Evolutionary conservation across 805 yeast genomes (phyloP), one percentile per base, ranked within the genome.

Genomic region (Candida pini): DNA sequence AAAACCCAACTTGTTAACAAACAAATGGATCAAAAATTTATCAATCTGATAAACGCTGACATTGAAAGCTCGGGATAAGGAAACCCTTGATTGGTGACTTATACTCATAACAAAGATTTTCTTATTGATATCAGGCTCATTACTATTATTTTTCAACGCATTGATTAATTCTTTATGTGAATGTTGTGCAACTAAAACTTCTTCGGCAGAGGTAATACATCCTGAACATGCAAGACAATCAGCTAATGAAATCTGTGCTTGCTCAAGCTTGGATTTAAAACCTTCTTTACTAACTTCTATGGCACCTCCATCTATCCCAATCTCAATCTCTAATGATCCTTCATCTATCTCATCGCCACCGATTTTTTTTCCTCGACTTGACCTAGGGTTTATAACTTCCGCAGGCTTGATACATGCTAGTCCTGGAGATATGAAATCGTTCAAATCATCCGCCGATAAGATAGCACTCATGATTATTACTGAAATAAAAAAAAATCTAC

Each of bases 221-320:
- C 98, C 98, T 7, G 94, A 78, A 54, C 98, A 92, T 0, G 98
- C 98, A 35, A 92, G 65, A 60, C 98, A 92, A 63, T 92, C 98
- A 14, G 88, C 80, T 33, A 92, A 62, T 2, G 92, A 82, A 30
- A 92, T 90, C 44, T 84, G 90, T 0, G 97, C 97, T 34, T 87
- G 78, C 18, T 80, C 71, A 6, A 87, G 63, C 14, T 66, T 63
- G 23, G 69, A 66, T 4, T 67, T 52, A 5, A 63, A 62, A 17
- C 76, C 78, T 30, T 73, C 75, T 30, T 71, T 69, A 5, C 81
- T 74, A 3, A 87, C 88, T 47, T 85, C 89, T 8, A 77, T 50
- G 6, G 85, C 81, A 26, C 70, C 68, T 3, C 84, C 86, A 28
- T 68, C 65, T 16, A 57, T 51, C 38, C 73, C 81, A 16, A 76